Conservation (phyloP, 768 basidiomycete genomes). For the Termitomyces sp. region DNA sequence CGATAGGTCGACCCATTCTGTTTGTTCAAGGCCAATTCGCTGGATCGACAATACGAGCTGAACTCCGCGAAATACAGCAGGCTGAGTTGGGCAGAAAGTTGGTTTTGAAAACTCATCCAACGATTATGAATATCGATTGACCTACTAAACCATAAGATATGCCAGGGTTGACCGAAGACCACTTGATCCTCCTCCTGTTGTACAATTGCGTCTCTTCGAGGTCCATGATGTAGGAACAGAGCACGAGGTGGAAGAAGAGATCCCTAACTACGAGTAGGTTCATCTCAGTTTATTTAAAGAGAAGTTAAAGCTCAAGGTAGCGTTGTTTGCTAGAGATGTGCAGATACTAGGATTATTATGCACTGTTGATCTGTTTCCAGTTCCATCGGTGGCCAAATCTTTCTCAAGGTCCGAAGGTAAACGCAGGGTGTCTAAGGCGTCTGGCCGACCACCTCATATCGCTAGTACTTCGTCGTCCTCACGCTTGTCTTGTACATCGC, state of each 20-base stretch:
- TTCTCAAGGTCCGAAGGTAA: conserved; percentile 1
- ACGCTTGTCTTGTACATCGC: conserved; percentile 4
- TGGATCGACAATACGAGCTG: conserved; percentile 49
- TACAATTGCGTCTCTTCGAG: conserved; percentile 43
- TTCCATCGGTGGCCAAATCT: conserved; percentile 22
- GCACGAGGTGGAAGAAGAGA: conserved; percentile 35
- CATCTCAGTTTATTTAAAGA: background rate
- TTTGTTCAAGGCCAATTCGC: conserved; percentile 58
- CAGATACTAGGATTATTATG: conserved; percentile 66
- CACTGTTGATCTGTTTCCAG: conserved; percentile 72
- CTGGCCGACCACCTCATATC: conserved; percentile 9
- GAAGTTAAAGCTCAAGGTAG: background rate
- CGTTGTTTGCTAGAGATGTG: conserved; percentile 37
- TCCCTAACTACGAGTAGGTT: conserved; percentile 42
- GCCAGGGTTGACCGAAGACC: conserved; percentile 58
- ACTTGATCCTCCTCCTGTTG: conserved; percentile 62
- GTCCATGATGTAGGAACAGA: conserved; percentile 36
- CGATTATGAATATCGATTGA: conserved; percentile 3
- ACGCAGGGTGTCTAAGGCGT: background rate
- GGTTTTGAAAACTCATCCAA: background rate
- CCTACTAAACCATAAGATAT: conserved; percentile 32
- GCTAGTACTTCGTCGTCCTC: conserved; percentile 8
- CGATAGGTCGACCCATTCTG: conserved; percentile 46
- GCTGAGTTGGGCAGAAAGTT: conserved; percentile 68
- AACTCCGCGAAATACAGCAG: conserved; percentile 55